Conservation (phyloP, 75 land plant genomes). For the Picea sitchensis region DNA sequence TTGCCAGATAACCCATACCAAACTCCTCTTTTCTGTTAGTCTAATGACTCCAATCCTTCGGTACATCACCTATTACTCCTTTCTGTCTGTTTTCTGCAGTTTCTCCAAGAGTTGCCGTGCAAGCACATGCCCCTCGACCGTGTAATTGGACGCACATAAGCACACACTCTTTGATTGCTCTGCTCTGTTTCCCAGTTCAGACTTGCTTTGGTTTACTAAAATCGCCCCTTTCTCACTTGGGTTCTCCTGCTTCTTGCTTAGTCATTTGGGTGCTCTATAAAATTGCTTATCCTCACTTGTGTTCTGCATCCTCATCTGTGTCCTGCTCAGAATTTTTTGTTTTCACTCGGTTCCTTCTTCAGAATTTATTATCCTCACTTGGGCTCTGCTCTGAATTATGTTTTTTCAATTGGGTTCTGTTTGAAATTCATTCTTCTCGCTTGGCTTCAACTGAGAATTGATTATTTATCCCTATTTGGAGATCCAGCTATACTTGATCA, state of each 20-base stretch:
- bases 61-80: not conserved
- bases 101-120: slow-evolving; percentile 10
- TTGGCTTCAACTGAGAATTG: not conserved
- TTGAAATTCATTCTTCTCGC: not conserved
- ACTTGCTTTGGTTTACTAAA: not conserved
- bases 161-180: not conserved
- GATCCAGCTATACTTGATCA: slow-evolving; percentile 10
- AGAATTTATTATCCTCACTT: not conserved
- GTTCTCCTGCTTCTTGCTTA: not conserved
- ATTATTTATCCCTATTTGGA: not conserved
- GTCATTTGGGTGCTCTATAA: not conserved
- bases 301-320: not conserved
- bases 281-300: not conserved
- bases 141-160: too few relatives aligned
- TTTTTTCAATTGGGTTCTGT: not conserved
- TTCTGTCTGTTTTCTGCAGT: not conserved
- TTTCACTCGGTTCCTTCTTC: not conserved
- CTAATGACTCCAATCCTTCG: not conserved
- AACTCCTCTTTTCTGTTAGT: not conserved
- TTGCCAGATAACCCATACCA: not conserved
- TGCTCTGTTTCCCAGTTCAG: not conserved
- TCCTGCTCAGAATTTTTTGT: not conserved
- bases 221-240: not conserved
- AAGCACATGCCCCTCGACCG: slow-evolving; percentile 3
- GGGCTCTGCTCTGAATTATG: not conserved